Base-by-base conservation (phyloP, 108 stramenopile genomes). In the Cyclotella atomus region DNA sequence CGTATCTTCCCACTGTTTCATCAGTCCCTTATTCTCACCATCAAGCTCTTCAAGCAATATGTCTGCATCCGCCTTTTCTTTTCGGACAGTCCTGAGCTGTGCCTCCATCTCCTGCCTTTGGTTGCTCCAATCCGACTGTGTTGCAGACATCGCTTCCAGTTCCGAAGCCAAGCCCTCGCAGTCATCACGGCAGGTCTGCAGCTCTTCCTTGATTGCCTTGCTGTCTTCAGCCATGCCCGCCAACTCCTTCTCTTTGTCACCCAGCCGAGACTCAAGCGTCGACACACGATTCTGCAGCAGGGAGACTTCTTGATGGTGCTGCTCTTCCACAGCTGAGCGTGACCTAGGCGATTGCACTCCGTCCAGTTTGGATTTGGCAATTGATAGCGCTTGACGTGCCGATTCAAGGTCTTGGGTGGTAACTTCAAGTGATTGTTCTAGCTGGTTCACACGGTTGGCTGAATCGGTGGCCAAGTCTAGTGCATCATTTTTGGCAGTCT, bases 151-250 rank as follows among this genome's bases (percentile, higher is more conserved):
- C 23, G 68, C 55, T 14, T 53, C 73, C 0, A 84, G 59, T 14
- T 70, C 50, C 33, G 21, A 8, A 45, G 70, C 55, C 54, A 83
- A 57, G n/a, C 84, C 73, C 12, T 75, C 69, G 9, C 79, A 73
- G 34, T 80, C 62, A 12, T 49, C 43, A 20, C 83, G 70, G 45
- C 68, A 73, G 33, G 70, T 68, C 36, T 76, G 55, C 17, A 85
- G 56, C 29, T 77, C 53, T 10, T 57, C n/a, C 68, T 66, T 71
- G 33, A 74, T 47, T 55, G 69, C 68, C 6, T 28, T 32, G 15
- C 76, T 27, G 35, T 71, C 38, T 30, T 47, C 27, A 12, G 53
- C 57, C 23, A 54, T 20, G 34, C 73, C 34, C 63, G 63, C 70
- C 32, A 27, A 21, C 65, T 71, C n/a, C 7, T 35, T 60, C 65